Base-by-base conservation (phyloP, 2,329 filamentous ascomycete species). In the Capronia coronata region DNA sequence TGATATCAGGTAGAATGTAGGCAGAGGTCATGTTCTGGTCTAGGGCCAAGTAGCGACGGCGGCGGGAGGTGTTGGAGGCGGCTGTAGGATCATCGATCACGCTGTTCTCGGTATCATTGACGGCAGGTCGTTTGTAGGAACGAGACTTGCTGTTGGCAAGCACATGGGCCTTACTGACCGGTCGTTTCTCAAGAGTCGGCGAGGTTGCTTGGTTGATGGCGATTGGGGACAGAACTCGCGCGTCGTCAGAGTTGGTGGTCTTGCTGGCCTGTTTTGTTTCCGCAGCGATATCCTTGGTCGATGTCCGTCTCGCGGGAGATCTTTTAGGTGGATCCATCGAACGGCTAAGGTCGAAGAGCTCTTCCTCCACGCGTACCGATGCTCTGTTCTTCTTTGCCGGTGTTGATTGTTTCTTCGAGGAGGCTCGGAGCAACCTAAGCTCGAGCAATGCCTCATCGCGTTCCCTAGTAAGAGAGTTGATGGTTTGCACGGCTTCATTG, bases 1-100 rank as follows among this genome's bases (percentile, higher is more conserved):
- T 82, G 58, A 83, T 79, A 57, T 83, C 79, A 9, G 79, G 79
- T 4, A 83, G 65, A 55, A 83, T 82, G 61, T 82, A 82, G 4
- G 78, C 79, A 2, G 79, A 83, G 4, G 79, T 83, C 75, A 80
- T 75, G 49, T 80, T 77, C 21, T 72, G 69, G 30, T 62, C 59
- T 11, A 69, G 67, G 30, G 67, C 66, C 32, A 69, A 71, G 22
- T 71, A 73, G 39, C 73, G 75, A 43, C 75, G 73, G 8, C 72
- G 72, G 45, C 71, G 71, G 25, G 72, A 70, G 40, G 71, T 71
- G 60, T 75, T 73, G 4, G 74, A 62, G 30, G 73, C 67, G 0
- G 77, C 59, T 21, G 60, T 62, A 18, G 54, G 46, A 34, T 59
- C 56, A 29, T 51, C 52, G 13, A 56, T 29, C 13, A 56, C 46